Percentiles rank a stretch among this genome's conserved stretches.
These are phyloP conservation scores for Fusarium sp. DNA, from an alignment of 2,329 filamentous ascomycete genomes.

Conservation along the genomic window DNA sequence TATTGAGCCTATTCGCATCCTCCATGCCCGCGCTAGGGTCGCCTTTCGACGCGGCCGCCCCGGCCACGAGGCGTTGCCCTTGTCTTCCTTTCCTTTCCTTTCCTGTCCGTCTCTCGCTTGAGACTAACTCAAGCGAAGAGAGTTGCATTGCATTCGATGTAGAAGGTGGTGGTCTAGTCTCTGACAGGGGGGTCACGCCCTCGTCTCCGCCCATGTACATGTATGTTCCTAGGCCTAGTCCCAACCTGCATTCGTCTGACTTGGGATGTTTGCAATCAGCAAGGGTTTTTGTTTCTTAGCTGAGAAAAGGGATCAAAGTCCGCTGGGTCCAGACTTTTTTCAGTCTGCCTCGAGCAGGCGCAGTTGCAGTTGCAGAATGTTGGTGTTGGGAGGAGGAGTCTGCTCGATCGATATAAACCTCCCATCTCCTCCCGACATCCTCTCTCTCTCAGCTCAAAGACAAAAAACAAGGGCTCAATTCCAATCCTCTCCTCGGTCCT, in stretches of 20 bases:
- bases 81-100: background rate
- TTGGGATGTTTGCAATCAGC: slow-evolving; percentile 1
- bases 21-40: slow-evolving; percentile 32
- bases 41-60: slow-evolving; percentile 34
- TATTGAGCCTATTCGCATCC: background rate
- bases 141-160: slow-evolving; percentile 17
- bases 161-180: background rate
- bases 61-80: slow-evolving; percentile 24
- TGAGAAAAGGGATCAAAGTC: slow-evolving; percentile 3
- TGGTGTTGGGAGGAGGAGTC: background rate
- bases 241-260: slow-evolving; percentile 20
- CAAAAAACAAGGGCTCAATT: background rate
- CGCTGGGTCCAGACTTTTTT: slow-evolving; percentile 6
- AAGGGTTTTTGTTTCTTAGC: background rate
- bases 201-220: slow-evolving; percentile 16
- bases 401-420: slow-evolving; percentile 32
- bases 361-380: slow-evolving; percentile 11
- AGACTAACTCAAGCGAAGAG: slow-evolving; percentile 24
- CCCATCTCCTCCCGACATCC: background rate
- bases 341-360: slow-evolving; percentile 18
- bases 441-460: background rate
- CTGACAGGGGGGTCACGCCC: background rate
- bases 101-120: too few relatives aligned
- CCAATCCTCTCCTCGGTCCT: background rate
- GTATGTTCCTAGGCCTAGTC: slow-evolving; percentile 29